These are phyloP conservation scores for Nidula niveotomentosa DNA, from an alignment of 1,284 basidiomycete genomes.

Conservation along the genomic window DNA sequence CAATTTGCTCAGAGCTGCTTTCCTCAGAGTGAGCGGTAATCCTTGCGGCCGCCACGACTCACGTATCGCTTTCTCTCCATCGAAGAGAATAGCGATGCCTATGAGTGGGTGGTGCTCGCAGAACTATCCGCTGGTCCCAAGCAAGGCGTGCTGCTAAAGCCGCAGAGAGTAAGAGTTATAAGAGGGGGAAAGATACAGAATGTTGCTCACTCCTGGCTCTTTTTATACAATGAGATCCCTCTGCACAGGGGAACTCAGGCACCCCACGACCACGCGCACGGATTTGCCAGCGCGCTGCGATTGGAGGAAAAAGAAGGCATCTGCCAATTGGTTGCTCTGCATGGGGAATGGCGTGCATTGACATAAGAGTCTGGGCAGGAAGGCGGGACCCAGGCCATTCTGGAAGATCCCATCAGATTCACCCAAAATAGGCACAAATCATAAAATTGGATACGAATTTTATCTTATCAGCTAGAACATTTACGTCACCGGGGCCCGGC, in stretches of 20 bases:
- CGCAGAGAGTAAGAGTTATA: background rate
- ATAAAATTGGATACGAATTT: background rate
- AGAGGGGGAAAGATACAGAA: background rate
- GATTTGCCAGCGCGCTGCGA: background rate
- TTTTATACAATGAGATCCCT: background rate
- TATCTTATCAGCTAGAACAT: background rate
- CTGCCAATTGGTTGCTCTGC: background rate
- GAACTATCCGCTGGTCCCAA: constrained; percentile 18
- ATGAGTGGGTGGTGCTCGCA: constrained; percentile 23
- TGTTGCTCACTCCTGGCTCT: background rate
- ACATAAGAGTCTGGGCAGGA: background rate
- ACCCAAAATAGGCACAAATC: background rate
- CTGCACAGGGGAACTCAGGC: background rate
- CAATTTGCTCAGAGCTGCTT: too few relatives aligned
- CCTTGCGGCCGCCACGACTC: constrained; percentile 38
- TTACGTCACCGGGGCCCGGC: background rate
- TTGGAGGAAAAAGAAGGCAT: background rate
- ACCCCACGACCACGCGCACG: background rate
- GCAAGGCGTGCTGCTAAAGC: constrained; percentile 1
- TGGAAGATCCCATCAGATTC: background rate
- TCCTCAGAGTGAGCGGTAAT: constrained; percentile 21
- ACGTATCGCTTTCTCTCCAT: constrained; percentile 12
- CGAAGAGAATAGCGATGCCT: constrained; percentile 9
- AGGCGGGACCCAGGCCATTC: background rate
- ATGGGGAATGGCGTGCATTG: background rate